Evolutionary conservation across 2,329 filamentous ascomycete species (phyloP).

Genomic region (Pseudocercospora macadamiae): DNA sequence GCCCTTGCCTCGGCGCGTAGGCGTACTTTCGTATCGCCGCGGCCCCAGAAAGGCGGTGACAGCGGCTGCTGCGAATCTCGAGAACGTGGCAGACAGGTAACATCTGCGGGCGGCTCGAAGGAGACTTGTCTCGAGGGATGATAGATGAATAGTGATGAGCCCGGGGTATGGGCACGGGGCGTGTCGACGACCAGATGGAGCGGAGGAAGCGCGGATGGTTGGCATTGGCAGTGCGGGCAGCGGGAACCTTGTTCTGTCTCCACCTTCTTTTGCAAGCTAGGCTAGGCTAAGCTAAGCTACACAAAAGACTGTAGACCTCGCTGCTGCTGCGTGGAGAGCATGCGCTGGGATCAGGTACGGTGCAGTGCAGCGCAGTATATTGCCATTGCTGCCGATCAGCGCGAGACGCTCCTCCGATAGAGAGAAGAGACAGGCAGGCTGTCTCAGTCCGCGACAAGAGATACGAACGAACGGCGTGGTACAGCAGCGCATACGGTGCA

Average conservation of each 20-base stretch:
- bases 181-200: no score
- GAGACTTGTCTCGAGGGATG: neutral
- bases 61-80: conserved; percentile 23
- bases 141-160: neutral
- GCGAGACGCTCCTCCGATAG: neutral
- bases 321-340: neutral
- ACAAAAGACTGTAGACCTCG: neutral
- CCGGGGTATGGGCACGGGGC: no score
- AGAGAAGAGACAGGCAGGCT: no score
- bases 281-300: no score
- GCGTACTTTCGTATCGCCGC: conserved; percentile 17
- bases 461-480: conserved; percentile 10
- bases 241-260: neutral
- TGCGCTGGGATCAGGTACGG: conserved; percentile 6
- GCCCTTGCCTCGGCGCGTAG: conserved; percentile 9
- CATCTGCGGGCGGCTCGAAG: conserved; percentile 13
- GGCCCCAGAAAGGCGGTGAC: conserved; percentile 31
- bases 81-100: conserved; percentile 33
- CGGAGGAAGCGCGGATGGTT: neutral
- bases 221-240: conserved; percentile 10
- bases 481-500: neutral
- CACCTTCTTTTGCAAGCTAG: no score
- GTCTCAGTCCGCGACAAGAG: conserved; percentile 5
- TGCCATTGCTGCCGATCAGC: neutral
- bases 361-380: conserved; percentile 2